These are phyloP conservation scores for Eucalyptus curtisii DNA, from an alignment of 345 rosid species.

Conservation along the genomic window DNA sequence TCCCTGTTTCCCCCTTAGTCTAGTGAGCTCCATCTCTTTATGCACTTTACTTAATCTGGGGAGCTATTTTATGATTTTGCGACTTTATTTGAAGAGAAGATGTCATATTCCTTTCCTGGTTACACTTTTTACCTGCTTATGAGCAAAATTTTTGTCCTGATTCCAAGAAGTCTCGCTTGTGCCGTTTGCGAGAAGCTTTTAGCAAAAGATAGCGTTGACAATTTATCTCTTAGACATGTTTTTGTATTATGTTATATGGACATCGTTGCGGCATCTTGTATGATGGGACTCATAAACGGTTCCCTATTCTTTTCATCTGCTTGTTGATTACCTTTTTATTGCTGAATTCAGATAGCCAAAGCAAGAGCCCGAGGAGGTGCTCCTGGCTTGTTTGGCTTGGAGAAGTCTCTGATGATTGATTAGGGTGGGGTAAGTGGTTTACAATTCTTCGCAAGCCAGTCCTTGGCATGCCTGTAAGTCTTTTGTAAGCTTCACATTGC, in stretches of 20 bases:
- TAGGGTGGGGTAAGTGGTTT: not conserved
- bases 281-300: not conserved
- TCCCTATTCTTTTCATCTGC: not conserved
- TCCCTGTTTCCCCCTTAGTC: not conserved
- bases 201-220: not conserved
- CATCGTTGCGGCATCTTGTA: not conserved
- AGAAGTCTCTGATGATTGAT: not conserved
- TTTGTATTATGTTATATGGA: not conserved
- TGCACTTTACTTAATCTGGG: not conserved
- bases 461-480: not conserved
- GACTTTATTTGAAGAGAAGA: not conserved
- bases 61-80: not conserved
- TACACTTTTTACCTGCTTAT: not conserved
- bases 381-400: not conserved
- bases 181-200: not conserved
- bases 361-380: not conserved
- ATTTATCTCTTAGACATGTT: not conserved
- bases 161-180: not conserved
- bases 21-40: not conserved
- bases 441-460: not conserved
- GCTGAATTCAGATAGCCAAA: not conserved
- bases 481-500: not conserved
- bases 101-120: not conserved
- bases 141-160: not conserved
- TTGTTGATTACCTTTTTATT: not conserved